Base-by-base conservation (phyloP, 495 filamentous ascomycete genomes). In the Cercophora samala region DNA sequence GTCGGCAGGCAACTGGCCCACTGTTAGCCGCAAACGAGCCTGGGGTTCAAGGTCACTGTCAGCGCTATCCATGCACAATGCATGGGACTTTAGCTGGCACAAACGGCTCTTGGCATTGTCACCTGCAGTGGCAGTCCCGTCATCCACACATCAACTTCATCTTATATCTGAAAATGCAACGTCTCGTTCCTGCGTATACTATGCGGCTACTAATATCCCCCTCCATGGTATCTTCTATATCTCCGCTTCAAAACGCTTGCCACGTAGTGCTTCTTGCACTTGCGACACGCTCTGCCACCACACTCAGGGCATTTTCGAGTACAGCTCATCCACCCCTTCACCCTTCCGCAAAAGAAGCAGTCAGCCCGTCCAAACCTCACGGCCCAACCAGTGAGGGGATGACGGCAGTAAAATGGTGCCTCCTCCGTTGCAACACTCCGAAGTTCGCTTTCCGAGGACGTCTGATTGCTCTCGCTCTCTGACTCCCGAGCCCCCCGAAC, bases 1-100 rank as follows among this genome's bases (percentile, higher is more conserved):
- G 37, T 63, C 67, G 51, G 67, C 63, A 68, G 66, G 54, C 56
- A 54, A n/a, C 22, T n/a, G 55, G 42, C 66, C 66, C 66, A 68
- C 66, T 68, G 55, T 68, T 68, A 64, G 42, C 66, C 66, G 66
- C 61, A 29, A 61, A 46, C n/a, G 22, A 15, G 53, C n/a, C 22
- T 29, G 64, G 55, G 26, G n/a, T 56, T 56, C 18, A 56, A 23
- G n/a, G 5, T 21, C n/a, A 22, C 53, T 21, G 53, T 56, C 53
- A 56, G 53, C 53, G 53, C 53, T 56, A 56, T 56, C 53, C 53
- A 56, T 56, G 53, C 53, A 56, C n/a, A 19, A 19, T 56, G 53
- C 53, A 56, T 56, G 53, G 19, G 53, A 19, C 18, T 56, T 56
- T 56, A 19, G 52, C 52, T 32, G 3, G 29, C 29, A 32, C 29